phyloP scores from a whole-genome alignment of 768 basidiomycete species.

The Leccinum disarticulatum region DNA sequence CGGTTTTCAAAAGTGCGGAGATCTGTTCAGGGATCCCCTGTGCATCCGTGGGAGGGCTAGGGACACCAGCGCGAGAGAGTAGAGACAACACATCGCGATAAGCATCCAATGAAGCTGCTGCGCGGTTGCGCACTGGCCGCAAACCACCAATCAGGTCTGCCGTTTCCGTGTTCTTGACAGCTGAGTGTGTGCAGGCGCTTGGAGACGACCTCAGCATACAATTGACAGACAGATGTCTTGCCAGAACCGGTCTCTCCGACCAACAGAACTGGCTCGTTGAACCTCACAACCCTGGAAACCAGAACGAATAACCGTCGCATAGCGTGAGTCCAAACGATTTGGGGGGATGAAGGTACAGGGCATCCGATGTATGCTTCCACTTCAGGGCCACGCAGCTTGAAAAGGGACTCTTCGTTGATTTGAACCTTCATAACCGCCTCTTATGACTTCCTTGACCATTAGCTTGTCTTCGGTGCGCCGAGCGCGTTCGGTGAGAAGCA shows the following conservation, averaged over 20 bases:
- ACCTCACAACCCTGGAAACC: conserved; percentile 78
- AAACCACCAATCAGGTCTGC: conserved; percentile 94
- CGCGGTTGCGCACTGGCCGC: conserved; percentile 81
- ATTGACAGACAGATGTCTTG: conserved; percentile 95
- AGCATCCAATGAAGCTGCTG: conserved; percentile 50
- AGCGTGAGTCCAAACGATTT: conserved; percentile 86
- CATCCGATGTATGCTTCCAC: conserved; percentile 54
- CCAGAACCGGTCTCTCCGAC: conserved; percentile 98
- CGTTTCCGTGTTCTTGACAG: conserved; percentile 98
- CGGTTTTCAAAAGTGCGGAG: conserved; percentile 20
- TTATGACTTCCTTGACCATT: conserved; percentile 87
- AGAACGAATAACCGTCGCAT: conserved; percentile 90
- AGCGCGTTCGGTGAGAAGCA: conserved; percentile 92
- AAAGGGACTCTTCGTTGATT: conserved; percentile 72
- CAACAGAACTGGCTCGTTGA: conserved; percentile 93
- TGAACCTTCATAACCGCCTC: conserved; percentile 86
- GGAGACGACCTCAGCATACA: conserved; percentile 67
- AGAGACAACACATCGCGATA: conserved; percentile 42
- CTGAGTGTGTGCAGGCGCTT: conserved; percentile 74
- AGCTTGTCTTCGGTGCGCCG: conserved; percentile 81
- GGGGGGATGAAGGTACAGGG: conserved; percentile 42
- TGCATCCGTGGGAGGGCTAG: conserved; percentile 21
- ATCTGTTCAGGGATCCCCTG: conserved; percentile 29
- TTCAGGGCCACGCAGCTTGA: conserved; percentile 53
- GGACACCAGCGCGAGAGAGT: conserved; percentile 44